These are phyloP conservation scores for Leccinum cinnamomeum DNA, from an alignment of 1,284 basidiomycete species.

Conservation along the genomic window DNA sequence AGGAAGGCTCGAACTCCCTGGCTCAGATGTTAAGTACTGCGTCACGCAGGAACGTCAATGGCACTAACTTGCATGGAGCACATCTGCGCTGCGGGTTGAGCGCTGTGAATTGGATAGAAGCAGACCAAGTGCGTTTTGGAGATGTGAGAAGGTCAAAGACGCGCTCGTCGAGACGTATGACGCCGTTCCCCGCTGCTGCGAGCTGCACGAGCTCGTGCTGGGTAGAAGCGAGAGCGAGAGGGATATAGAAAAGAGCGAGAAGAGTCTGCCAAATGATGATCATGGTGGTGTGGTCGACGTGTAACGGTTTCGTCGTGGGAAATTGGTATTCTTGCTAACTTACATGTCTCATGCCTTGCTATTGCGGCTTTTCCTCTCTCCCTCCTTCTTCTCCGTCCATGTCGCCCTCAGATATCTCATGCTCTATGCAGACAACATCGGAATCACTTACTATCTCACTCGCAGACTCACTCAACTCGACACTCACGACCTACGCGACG, in stretches of 20 bases:
- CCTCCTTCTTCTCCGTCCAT: slow-evolving; percentile 88
- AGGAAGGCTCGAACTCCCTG: slow-evolving; percentile 81
- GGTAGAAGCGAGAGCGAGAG: slow-evolving; percentile 43
- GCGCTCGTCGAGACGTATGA: slow-evolving; percentile 76
- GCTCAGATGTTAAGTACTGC: too few relatives aligned
- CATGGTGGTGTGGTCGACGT: slow-evolving; percentile 36
- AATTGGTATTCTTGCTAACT: neutral
- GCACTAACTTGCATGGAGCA: slow-evolving; percentile 70
- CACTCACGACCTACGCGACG: slow-evolving; percentile 83
- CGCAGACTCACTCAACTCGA: slow-evolving; percentile 78
- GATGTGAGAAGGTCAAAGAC: slow-evolving; percentile 76
- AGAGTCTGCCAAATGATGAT: slow-evolving; percentile 38
- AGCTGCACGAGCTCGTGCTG: slow-evolving; percentile 60
- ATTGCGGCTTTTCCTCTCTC: slow-evolving; percentile 85
- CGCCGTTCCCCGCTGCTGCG: slow-evolving; percentile 68
- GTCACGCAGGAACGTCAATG: neutral
- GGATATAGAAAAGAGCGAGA: slow-evolving; percentile 48
- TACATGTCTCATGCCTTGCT: slow-evolving; percentile 75
- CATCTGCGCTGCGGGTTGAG: slow-evolving; percentile 77
- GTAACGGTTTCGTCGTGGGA: slow-evolving; percentile 31
- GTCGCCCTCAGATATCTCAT: slow-evolving; percentile 89
- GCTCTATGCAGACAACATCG: slow-evolving; percentile 89
- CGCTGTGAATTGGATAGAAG: slow-evolving; percentile 84
- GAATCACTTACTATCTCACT: slow-evolving; percentile 95
- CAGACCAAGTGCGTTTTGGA: slow-evolving; percentile 80